phyloP scores from a whole-genome alignment of 106 monocot genomes.

The Dendrobium officinale region DNA sequence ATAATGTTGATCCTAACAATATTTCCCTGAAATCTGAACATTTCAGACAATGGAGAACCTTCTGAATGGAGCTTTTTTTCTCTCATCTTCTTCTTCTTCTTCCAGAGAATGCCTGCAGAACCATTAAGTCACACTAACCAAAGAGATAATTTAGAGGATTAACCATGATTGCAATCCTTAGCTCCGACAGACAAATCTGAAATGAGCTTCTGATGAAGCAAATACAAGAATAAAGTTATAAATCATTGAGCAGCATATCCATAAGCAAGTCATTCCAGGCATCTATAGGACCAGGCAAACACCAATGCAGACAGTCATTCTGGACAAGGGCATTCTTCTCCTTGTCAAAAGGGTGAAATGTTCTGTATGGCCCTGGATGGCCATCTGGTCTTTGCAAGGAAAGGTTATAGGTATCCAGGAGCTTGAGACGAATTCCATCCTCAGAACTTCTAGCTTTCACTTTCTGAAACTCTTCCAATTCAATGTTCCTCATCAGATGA shows the following conservation, averaged over 20 bases:
- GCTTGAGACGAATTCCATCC: conserved; percentile 12
- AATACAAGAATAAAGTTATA: background rate
- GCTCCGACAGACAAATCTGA: background rate
- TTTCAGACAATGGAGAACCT: too few species aligned
- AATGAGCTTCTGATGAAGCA: background rate
- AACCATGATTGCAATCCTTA: too few species aligned
- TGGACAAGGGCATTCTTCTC: conserved; percentile 21
- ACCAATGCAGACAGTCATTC: conserved; percentile 58
- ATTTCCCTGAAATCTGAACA: too few species aligned
- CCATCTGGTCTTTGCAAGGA: conserved; percentile 56
- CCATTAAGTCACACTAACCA: too few species aligned
- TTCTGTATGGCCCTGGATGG: conserved; percentile 54
- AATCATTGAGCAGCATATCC: conserved; percentile 24
- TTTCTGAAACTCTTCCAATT: conserved; percentile 45
- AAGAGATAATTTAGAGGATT: too few species aligned
- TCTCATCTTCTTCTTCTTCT: too few species aligned
- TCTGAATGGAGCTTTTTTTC: too few species aligned
- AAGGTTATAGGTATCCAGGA: conserved; percentile 50
- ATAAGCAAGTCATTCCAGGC: conserved; percentile 63
- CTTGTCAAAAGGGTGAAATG: conserved; percentile 41
- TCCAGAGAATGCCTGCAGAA: too few species aligned
- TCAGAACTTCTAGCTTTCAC: background rate
- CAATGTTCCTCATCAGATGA: conserved; percentile 33
- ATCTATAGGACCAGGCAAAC: conserved; percentile 35
- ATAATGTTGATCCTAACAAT: background rate